These are phyloP conservation scores for Paecilomyces niveus DNA, from an alignment of 2,329 filamentous ascomycete species.

Conservation along the genomic window DNA sequence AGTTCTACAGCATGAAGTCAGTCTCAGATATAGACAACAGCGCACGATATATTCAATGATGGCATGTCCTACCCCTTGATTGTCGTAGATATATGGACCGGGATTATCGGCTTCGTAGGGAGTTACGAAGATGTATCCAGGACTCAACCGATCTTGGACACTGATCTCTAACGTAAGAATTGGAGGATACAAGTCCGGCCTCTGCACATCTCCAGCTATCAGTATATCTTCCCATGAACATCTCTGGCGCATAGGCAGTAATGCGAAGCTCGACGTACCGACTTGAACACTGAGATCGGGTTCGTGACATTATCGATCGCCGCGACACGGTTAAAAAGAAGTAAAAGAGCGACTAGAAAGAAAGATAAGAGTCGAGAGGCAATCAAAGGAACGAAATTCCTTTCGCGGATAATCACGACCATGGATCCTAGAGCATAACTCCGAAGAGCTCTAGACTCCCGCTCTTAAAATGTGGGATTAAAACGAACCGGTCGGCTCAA, in stretches of 20 bases:
- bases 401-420: constrained; percentile 4
- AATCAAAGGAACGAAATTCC: not conserved
- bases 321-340: constrained; percentile 9
- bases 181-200: constrained; percentile 34
- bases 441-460: constrained; percentile 1
- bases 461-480: not conserved
- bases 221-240: not conserved
- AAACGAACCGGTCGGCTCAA: not conserved
- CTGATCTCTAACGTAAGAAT: constrained; percentile 24
- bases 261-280: constrained; percentile 17
- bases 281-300: constrained; percentile 27
- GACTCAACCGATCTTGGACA: constrained; percentile 26
- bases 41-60: not conserved
- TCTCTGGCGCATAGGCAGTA: not conserved
- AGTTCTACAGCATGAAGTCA: constrained; percentile 26
- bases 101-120: constrained; percentile 44
- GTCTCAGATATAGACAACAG: not conserved
- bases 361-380: constrained; percentile 1
- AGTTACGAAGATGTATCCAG: constrained; percentile 46
- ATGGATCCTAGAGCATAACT: constrained; percentile 7
- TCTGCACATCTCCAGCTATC: constrained; percentile 13
- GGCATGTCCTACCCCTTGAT: constrained; percentile 31
- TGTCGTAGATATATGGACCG: constrained; percentile 47
- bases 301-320: constrained; percentile 18
- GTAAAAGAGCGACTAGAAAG: constrained; percentile 2